Evolutionary conservation across 768 basidiomycete species (phyloP).

Genomic region (Pleurotus ostreatus): DNA sequence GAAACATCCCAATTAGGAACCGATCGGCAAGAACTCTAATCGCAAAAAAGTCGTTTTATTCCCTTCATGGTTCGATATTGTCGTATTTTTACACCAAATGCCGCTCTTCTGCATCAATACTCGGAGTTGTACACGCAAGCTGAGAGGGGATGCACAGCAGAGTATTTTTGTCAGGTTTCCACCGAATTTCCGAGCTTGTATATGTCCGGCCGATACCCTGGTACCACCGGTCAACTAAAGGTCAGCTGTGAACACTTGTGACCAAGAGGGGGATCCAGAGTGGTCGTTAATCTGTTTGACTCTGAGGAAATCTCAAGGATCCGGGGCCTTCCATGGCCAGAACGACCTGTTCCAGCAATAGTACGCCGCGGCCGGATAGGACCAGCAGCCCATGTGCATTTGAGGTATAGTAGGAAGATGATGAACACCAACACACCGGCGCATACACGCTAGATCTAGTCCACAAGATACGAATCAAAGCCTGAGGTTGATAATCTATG

Average conservation of each 20-base stretch:
- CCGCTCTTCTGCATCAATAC: background rate
- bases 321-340: too few relatives aligned
- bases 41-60: slow-evolving; percentile 7
- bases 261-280: background rate
- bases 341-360: too few relatives aligned
- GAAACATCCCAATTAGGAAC: slow-evolving; percentile 2
- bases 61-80: slow-evolving; percentile 6
- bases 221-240: background rate
- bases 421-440: too few relatives aligned
- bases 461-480: too few relatives aligned
- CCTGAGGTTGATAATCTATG: too few relatives aligned
- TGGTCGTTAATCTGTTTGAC: background rate
- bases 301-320: too few relatives aligned
- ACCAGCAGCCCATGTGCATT: too few relatives aligned
- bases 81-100: background rate
- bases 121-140: background rate
- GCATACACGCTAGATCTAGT: too few relatives aligned
- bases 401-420: too few relatives aligned
- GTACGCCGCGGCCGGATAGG: too few relatives aligned
- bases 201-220: background rate
- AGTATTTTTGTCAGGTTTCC: background rate
- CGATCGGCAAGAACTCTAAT: background rate
- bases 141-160: background rate
- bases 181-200: background rate
- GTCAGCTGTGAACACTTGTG: background rate